Base-by-base conservation (phyloP, 495 filamentous ascomycete genomes). In the Pyrenula aspistea region DNA sequence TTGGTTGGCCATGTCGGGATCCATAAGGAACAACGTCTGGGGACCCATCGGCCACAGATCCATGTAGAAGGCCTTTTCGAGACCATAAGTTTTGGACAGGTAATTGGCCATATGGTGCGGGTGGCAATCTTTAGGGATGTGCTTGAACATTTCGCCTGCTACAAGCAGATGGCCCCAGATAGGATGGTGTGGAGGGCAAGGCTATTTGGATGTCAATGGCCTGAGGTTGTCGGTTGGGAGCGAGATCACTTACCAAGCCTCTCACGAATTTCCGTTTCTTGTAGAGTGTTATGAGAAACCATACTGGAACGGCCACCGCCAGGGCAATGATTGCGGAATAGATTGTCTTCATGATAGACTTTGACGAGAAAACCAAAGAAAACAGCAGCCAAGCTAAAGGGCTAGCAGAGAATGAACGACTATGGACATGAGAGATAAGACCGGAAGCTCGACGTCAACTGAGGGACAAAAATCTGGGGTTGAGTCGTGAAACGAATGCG, bases 1-100 rank as follows among this genome's bases (percentile, higher is more conserved):
- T 53, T 77, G 73, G 31, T 72, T 68, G 20, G 76, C 73, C 0
- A 77, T 53, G 2, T 73, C 68, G 49, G 80, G 72, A 60, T 70
- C 68, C 24, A 61, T 57, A 22, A 81, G 59, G 10, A 78, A 51
- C 10, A 73, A 53, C 53, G 77, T 62, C 2, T 62, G 59, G 11
- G 55, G 51, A 12, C 54, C 51, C 21, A 71, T 48, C n/a, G 71
- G 72, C 60, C 63, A 72, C 1, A 61, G 49, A 31, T 75, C 71
- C 11, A 73, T 10, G 53, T 68, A 70, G 57, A 65, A 71, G 54
- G 70, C 42, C 11, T 61, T 57, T 22, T 60, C 62, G 1, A 72
- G 61, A 11, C 66, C 53, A 12, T 66, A 64, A 51, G 61, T 56
- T 12, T 60, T 51, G 12, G 54, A 59, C 15, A 71, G 51, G 22